Evolutionary conservation across 495 filamentous ascomycete species (phyloP), one percentile per base, ranked within the genome.

Genomic region (Rostrohypoxylon terebratum): DNA sequence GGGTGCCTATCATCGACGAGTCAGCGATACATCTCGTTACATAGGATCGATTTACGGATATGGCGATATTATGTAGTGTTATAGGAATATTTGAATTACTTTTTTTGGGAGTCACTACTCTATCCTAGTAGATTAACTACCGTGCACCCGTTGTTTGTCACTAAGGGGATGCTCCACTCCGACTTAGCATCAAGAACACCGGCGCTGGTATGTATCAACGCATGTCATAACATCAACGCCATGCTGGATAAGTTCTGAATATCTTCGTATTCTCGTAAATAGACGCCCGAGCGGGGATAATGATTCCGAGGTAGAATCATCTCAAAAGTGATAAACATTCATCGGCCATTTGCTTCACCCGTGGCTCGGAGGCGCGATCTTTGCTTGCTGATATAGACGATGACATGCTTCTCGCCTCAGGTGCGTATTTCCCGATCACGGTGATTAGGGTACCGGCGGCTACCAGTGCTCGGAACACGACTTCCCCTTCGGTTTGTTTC

Each of bases 401-500:
- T 0, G 64, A 54, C 23, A 78, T 33, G n/a, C 87, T 77, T 63
- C 72, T 77, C 16, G 80, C 82, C 51, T 81, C 71, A 4, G 83
- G 75, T 1, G 72, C 59, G 34, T 81, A 82, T 58, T 86, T 87
- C 9, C 78, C 81, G 51, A 82, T 85, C 3, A 89, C 78, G 5
- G 80, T 81, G 16, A 93, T 77, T 25, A 98, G 75, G 31, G 94
- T 98, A 0, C 96, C 96, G 0, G 91, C 74, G 1, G 92, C 93
- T 18, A 97, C 94, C 11, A 98, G 85, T 5, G 89, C 89, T 45
- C 96, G 86, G 80, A 93, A 98, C 25, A 94, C 81, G 8, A 91
- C 91, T 78, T 99, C 96, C 0, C 89, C 87, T 72, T 98, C 95
- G 8, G 82, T 88, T 64, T 93, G 90, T 7, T 78, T 83, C 13